Evolutionary conservation across 192 early-diverging fungal genomes (phyloP).

Genomic region (Backusella liffmaniae): DNA sequence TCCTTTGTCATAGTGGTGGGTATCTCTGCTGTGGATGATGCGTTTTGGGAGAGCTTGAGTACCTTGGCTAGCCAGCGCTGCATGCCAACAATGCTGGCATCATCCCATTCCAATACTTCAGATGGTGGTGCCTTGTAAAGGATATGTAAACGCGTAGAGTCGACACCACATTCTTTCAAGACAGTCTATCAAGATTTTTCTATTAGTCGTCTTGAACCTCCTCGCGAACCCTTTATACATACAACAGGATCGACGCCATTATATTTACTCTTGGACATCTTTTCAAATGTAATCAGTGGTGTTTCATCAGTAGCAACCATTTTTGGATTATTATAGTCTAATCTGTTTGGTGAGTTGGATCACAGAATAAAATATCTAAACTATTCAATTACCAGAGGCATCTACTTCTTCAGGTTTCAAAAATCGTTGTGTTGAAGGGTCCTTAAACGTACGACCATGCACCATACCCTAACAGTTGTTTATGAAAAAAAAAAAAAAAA

Average conservation of each 20-base stretch:
- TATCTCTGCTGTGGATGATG: too few species aligned
- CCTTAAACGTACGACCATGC: conserved; percentile 80
- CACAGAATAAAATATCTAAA: not conserved
- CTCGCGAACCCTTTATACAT: conserved; percentile 8
- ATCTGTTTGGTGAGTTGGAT: not conserved
- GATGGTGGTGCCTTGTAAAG: conserved; percentile 87
- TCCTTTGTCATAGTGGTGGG: conserved; percentile 39
- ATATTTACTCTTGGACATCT: conserved; percentile 97
- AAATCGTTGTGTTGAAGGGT: conserved; percentile 70
- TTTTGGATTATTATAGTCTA: conserved; percentile 45
- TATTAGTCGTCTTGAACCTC: not conserved
- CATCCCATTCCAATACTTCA: conserved; percentile 92
- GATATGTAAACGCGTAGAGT: conserved; percentile 82
- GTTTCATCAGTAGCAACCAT: conserved; percentile 60
- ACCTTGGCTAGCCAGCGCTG: conserved; percentile 77
- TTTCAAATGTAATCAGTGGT: conserved; percentile 73
- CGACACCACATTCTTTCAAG: conserved; percentile 68
- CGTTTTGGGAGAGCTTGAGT: conserved; percentile 25
- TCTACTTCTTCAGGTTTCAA: conserved; percentile 76
- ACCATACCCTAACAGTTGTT: conserved; percentile 79
- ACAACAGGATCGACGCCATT: conserved; percentile 89
- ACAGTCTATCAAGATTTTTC: conserved; percentile 35
- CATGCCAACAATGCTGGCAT: conserved; percentile 89
- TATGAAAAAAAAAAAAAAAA: conserved; percentile 6
- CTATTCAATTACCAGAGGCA: conserved; percentile 35